Percentiles rank a stretch among this genome's conserved stretches.
Conservation (phyloP, 2,329 filamentous ascomycete species). For the Tolypocladium endophyticum region DNA sequence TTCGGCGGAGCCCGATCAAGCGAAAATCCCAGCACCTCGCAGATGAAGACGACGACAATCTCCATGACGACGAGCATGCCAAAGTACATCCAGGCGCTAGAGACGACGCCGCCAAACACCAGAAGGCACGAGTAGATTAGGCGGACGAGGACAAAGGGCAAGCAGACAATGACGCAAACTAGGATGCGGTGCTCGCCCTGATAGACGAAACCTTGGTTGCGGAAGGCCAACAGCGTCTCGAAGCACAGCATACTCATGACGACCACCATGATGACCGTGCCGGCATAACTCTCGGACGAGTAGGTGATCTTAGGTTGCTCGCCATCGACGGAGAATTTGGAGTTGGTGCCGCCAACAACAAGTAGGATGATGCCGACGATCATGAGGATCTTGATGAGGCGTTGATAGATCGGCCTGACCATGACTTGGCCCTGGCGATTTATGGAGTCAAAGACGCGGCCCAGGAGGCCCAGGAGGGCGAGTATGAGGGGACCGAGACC, state of each 20-base stretch:
- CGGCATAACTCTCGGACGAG: conserved; percentile 15
- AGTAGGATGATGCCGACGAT: conserved; percentile 26
- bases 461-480: conserved; percentile 21
- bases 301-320: conserved; percentile 16
- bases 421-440: conserved; percentile 24
- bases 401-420: conserved; percentile 17
- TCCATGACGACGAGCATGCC: conserved; percentile 22
- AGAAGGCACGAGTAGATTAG: conserved; percentile 18
- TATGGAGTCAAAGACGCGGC: conserved; percentile 33
- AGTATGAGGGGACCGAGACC: conserved; percentile 37
- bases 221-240: conserved; percentile 24
- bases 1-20: conserved; percentile 6
- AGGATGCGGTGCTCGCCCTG: conserved; percentile 46
- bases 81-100: conserved; percentile 17
- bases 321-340: conserved; percentile 10
- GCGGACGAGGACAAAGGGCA: conserved; percentile 23
- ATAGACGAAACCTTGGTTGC: conserved; percentile 27
- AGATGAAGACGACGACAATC: conserved; percentile 19
- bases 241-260: conserved; percentile 30
- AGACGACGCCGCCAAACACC: conserved; percentile 14
- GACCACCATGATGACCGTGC: conserved; percentile 19
- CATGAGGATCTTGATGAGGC: conserved; percentile 29
- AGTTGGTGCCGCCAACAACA: conserved; percentile 19
- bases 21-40: conserved; percentile 18
- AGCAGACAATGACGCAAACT: conserved; percentile 22